phyloP scores from a whole-genome alignment of 1,284 basidiomycete genomes.

The Hortiboletus rubellus region DNA sequence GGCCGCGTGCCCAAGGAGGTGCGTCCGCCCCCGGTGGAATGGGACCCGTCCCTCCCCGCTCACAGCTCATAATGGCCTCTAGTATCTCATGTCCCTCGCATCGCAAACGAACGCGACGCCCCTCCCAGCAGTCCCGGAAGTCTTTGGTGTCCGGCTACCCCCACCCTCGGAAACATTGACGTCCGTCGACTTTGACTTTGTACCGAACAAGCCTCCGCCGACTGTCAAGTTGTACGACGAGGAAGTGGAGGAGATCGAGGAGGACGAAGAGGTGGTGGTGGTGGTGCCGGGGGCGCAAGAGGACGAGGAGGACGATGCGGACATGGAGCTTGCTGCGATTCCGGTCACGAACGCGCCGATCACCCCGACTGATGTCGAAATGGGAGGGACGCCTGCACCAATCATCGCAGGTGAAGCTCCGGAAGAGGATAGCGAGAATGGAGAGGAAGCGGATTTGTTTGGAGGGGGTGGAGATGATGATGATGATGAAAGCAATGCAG shows the following conservation, averaged over 20 bases:
- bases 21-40: slow-evolving; percentile 18
- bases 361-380: slow-evolving; percentile 66
- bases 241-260: slow-evolving; percentile 73
- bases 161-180: slow-evolving; percentile 82
- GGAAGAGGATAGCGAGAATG: slow-evolving; percentile 65
- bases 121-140: slow-evolving; percentile 90
- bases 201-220: slow-evolving; percentile 83
- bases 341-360: slow-evolving; percentile 34
- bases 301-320: slow-evolving; percentile 54
- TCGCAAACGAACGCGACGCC: slow-evolving; percentile 89
- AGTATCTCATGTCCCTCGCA: slow-evolving; percentile 90
- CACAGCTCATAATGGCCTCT: neutral
- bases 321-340: slow-evolving; percentile 58
- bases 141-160: slow-evolving; percentile 91
- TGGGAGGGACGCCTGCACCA: slow-evolving; percentile 46
- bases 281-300: slow-evolving; percentile 32
- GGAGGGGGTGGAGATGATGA: slow-evolving; percentile 68
- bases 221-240: slow-evolving; percentile 74
- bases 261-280: slow-evolving; percentile 41
- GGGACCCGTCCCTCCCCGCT: neutral
- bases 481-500: slow-evolving; percentile 57
- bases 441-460: slow-evolving; percentile 63
- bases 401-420: slow-evolving; percentile 41
- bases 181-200: slow-evolving; percentile 89
- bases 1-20: slow-evolving; percentile 96